Evolutionary conservation across 2,329 filamentous ascomycete genomes (phyloP).

Genomic region (Periconia digitata): DNA sequence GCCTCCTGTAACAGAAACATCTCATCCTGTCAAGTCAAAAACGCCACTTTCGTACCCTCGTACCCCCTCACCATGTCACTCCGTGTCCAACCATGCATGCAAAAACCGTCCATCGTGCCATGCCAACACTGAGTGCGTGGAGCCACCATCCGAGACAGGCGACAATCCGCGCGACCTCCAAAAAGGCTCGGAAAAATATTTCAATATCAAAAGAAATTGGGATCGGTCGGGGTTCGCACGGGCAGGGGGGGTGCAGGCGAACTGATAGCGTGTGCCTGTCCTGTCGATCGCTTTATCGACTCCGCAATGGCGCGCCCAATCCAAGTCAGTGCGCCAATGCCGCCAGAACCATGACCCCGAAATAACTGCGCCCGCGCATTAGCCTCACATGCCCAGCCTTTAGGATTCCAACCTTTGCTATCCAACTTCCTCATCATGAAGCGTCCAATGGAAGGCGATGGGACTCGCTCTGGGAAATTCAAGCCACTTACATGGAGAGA

Average conservation of each 20-base stretch:
- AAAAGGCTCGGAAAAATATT: too few species aligned
- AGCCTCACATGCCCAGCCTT: constrained; percentile 19
- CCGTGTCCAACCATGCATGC: too few species aligned
- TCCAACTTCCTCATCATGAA: neutral
- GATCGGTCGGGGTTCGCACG: neutral
- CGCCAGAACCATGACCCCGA: constrained; percentile 45
- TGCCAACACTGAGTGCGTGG: too few species aligned
- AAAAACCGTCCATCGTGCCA: too few species aligned
- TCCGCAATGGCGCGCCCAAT: constrained; percentile 13
- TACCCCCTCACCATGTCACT: too few species aligned
- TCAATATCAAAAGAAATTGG: neutral
- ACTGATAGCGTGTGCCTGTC: constrained; percentile 6
- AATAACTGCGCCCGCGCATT: constrained; percentile 42
- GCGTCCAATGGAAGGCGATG: neutral
- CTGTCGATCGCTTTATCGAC: constrained; percentile 12
- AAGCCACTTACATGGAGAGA: constrained; percentile 42
- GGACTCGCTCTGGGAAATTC: constrained; percentile 9
- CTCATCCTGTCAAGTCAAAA: too few species aligned
- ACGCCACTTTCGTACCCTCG: too few species aligned
- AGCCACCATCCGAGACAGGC: too few species aligned
- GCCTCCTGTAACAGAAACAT: too few species aligned
- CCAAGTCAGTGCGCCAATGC: constrained; percentile 36
- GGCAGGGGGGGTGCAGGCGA: constrained; percentile 2
- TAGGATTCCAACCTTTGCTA: neutral
- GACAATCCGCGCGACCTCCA: too few species aligned